Conservation (phyloP, 805 yeast species). For the Ogataea chonburiensis region DNA sequence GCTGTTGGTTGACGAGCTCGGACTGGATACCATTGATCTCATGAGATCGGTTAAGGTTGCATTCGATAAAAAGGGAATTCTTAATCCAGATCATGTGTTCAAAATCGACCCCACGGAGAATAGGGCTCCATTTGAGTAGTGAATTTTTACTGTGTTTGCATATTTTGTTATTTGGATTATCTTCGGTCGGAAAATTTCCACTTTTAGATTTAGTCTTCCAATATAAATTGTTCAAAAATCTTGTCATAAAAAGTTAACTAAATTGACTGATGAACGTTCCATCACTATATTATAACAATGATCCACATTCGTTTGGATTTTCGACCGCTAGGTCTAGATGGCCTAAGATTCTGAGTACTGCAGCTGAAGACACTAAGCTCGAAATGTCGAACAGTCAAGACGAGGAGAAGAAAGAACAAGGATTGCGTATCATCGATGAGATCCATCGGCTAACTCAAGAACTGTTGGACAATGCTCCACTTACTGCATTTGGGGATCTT, state of each 20-base stretch:
- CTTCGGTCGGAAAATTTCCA: conserved; percentile 4
- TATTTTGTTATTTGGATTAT: background rate
- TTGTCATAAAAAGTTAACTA: too few species aligned
- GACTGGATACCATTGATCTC: conserved; percentile 60
- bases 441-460: conserved; percentile 45
- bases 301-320: conserved; percentile 76
- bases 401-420: conserved; percentile 40
- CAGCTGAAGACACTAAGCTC: conserved; percentile 55
- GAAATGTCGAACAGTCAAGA: conserved; percentile 10
- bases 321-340: conserved; percentile 78
- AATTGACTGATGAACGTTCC: conserved; percentile 44
- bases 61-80: conserved; percentile 66
- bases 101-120: conserved; percentile 55
- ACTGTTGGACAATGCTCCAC: conserved; percentile 41
- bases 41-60: conserved; percentile 76
- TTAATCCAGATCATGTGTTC: conserved; percentile 81
- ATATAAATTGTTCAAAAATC: too few species aligned
- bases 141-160: background rate
- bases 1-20: conserved; percentile 60
- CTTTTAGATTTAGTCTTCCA: too few species aligned
- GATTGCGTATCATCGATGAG: conserved; percentile 41
- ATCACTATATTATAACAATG: conserved; percentile 59
- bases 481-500: conserved; percentile 40
- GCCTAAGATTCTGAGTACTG: conserved; percentile 76
- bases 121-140: conserved; percentile 17